Conservation (phyloP, 106 monocot genomes). For the Platanthera guangdongensis region DNA sequence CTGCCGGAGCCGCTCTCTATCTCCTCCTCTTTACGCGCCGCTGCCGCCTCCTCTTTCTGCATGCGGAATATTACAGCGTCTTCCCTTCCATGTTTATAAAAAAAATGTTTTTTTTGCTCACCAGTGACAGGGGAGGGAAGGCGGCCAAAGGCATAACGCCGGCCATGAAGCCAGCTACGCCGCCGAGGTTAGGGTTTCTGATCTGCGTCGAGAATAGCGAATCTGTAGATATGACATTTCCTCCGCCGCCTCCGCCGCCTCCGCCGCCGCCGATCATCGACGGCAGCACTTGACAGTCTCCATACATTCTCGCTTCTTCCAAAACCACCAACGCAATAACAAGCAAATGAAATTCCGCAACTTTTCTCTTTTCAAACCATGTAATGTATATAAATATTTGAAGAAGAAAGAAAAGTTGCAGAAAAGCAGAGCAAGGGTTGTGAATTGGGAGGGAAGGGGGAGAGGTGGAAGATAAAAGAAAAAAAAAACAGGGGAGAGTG, state of each 20-base stretch:
- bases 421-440: background rate
- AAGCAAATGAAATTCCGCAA: background rate
- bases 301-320: background rate
- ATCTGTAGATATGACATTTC: conserved; percentile 27
- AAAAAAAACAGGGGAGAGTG: background rate
- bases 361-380: background rate
- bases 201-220: conserved; percentile 55
- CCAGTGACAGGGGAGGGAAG: conserved; percentile 52
- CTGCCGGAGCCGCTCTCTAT: conserved; percentile 75
- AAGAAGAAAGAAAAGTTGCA: background rate
- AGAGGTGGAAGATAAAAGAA: background rate
- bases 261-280: conserved; percentile 25
- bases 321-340: background rate
- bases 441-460: background rate
- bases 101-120: conserved; percentile 16
- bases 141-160: conserved; percentile 42
- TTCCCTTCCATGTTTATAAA: background rate
- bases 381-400: background rate
- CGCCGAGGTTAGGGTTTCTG: conserved; percentile 38
- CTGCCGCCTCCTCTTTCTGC: conserved; percentile 69
- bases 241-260: conserved; percentile 16
- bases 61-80: background rate
- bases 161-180: conserved; percentile 45
- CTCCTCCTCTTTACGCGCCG: conserved; percentile 47
- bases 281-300: conserved; percentile 31